phyloP scores from a whole-genome alignment of 768 basidiomycete species.

The Neoboletus subvelutipes region DNA sequence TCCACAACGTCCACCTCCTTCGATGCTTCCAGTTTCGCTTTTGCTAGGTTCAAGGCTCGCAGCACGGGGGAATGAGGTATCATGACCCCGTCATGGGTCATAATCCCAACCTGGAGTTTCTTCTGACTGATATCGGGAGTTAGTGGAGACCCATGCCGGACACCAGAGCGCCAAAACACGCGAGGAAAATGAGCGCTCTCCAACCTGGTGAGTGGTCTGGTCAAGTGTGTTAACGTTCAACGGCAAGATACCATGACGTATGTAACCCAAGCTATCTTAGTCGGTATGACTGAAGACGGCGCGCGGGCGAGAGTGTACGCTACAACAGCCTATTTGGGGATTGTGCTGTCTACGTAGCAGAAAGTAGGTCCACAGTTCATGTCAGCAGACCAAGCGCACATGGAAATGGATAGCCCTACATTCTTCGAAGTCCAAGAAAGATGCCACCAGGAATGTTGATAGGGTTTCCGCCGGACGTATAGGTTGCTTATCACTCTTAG shows the following conservation, averaged over 20 bases:
- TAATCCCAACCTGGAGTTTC: conserved; percentile 30
- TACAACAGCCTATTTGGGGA: conserved; percentile 39
- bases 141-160: conserved; percentile 33
- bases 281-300: conserved; percentile 22
- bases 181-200: conserved; percentile 42
- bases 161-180: conserved; percentile 48
- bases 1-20: conserved; percentile 36
- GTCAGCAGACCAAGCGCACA: neutral
- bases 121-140: conserved; percentile 28
- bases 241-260: neutral
- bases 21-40: conserved; percentile 35
- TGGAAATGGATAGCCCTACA: conserved; percentile 41
- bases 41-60: conserved; percentile 40
- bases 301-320: conserved; percentile 35
- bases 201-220: conserved; percentile 26
- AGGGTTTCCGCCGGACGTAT: conserved; percentile 27
- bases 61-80: conserved; percentile 42
- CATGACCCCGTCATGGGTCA: conserved; percentile 38
- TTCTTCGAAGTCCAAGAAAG: conserved; percentile 58
- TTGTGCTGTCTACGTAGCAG: conserved; percentile 39
- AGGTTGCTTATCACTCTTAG: conserved; percentile 28
- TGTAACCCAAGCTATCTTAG: conserved; percentile 43
- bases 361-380: conserved; percentile 31
- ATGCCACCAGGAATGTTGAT: conserved; percentile 49
- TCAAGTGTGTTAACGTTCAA: conserved; percentile 1